Conservation (phyloP, 2,329 filamentous ascomycete species). For the Paecilomyces niveus region DNA sequence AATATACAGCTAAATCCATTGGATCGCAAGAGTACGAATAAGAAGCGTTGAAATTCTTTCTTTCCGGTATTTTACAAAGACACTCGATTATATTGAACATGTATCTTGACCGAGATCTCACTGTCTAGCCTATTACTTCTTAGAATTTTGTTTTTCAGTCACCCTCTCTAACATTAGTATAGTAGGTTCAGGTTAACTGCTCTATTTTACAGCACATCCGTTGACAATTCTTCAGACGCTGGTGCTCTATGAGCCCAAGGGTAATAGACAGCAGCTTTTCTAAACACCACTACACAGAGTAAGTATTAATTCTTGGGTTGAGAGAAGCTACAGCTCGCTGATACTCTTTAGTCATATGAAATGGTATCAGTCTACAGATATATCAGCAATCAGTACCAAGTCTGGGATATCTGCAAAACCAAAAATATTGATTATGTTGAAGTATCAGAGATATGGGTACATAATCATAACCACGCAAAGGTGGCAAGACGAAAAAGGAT, state of each 20-base stretch:
- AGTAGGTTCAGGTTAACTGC: background rate
- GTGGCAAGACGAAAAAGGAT: background rate
- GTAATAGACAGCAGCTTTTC: background rate
- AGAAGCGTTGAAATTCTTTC: background rate
- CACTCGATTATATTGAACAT: background rate
- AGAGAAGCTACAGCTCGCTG: background rate
- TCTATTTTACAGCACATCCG: background rate
- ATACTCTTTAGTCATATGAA: background rate
- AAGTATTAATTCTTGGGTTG: background rate
- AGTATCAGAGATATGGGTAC: background rate
- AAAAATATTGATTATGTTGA: background rate
- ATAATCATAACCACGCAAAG: background rate
- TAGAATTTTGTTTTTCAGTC: background rate
- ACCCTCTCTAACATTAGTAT: background rate
- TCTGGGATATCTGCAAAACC: background rate
- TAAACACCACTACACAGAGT: background rate
- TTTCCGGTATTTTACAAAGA: background rate
- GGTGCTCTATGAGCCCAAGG: background rate
- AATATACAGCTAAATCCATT: background rate
- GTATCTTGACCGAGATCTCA: background rate
- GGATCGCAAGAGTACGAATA: no score
- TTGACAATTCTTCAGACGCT: background rate
- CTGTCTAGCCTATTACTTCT: background rate
- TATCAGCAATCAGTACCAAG: background rate
- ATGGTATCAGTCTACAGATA: background rate